Percentiles rank a stretch among this genome's conserved stretches.
Conservation (phyloP, 2,329 filamentous ascomycete species). For the Pseudogymnoascus sp. region DNA sequence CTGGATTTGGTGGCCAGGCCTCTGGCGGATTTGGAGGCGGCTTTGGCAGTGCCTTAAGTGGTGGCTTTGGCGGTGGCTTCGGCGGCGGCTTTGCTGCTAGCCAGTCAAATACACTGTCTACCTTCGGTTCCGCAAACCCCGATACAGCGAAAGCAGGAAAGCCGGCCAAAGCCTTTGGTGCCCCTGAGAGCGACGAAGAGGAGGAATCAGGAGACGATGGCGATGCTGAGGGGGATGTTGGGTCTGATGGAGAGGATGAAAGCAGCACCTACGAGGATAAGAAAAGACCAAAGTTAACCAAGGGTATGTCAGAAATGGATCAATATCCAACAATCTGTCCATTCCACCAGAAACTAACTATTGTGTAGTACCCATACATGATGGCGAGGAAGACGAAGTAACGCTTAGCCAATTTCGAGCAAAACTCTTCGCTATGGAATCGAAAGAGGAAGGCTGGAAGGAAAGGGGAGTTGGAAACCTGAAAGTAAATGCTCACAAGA, state of each 20-base stretch:
- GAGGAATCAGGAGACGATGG: constrained; percentile 34
- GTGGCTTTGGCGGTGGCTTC: constrained; percentile 36
- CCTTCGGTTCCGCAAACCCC: constrained; percentile 32
- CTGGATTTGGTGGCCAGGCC: constrained; percentile 27
- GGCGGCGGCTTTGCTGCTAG: constrained; percentile 28
- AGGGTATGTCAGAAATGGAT: constrained; percentile 47
- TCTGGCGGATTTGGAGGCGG: constrained; percentile 42
- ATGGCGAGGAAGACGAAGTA: constrained; percentile 77
- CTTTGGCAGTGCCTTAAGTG: constrained; percentile 36
- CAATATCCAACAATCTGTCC: constrained; percentile 18
- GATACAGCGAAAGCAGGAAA: constrained; percentile 41
- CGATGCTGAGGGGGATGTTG: constrained; percentile 35
- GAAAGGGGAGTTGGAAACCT: constrained; percentile 79
- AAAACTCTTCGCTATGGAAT: constrained; percentile 76
- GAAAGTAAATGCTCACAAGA: constrained; percentile 70
- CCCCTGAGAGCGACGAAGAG: constrained; percentile 59
- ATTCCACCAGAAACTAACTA: not conserved
- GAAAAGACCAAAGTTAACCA: constrained; percentile 60
- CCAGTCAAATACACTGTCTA: not conserved
- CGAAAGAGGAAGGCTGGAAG: constrained; percentile 64
- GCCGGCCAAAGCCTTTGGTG: constrained; percentile 67
- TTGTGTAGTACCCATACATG: constrained; percentile 59
- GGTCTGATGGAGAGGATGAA: constrained; percentile 40
- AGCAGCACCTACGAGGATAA: constrained; percentile 49
- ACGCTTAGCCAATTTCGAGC: constrained; percentile 70